Evolutionary conservation across 768 basidiomycete species (phyloP).

Genomic region (Wakefieldia striispora): DNA sequence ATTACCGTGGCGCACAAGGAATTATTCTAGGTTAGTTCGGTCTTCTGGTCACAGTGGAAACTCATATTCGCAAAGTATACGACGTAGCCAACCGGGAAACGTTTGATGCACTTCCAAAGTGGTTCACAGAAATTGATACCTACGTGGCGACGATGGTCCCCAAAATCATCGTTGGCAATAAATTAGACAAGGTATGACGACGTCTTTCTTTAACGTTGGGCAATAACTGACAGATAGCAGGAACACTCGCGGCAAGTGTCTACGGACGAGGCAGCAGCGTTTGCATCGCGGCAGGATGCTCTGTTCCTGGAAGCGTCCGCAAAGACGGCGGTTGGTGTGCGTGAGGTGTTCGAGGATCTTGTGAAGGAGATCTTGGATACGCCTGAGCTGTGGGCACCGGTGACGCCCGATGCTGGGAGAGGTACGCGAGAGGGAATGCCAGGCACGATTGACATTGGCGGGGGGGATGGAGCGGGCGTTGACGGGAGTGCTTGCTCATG

Average conservation of each 20-base stretch:
- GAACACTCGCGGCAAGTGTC: constrained; percentile 90
- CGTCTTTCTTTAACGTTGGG: no score
- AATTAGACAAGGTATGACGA: constrained; percentile 77
- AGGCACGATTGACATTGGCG: constrained; percentile 39
- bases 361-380: constrained; percentile 83
- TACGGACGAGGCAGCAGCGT: constrained; percentile 70
- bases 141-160: constrained; percentile 85
- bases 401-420: constrained; percentile 18
- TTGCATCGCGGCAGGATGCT: constrained; percentile 78
- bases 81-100: constrained; percentile 92
- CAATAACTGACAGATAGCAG: constrained; percentile 35
- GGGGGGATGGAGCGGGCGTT: constrained; percentile 7
- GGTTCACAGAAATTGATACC: constrained; percentile 92
- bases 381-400: constrained; percentile 71
- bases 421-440: constrained; percentile 35
- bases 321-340: constrained; percentile 84
- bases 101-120: constrained; percentile 90
- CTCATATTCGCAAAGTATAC: constrained; percentile 61
- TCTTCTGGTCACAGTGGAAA: neutral
- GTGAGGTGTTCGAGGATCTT: constrained; percentile 72
- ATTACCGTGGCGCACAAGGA: constrained; percentile 88
- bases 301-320: constrained; percentile 92
- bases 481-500: constrained; percentile 33
- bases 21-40: constrained; percentile 63
- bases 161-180: constrained; percentile 94